Conservation (phyloP, 306 rosid species). For the Luffa acutangula region DNA sequence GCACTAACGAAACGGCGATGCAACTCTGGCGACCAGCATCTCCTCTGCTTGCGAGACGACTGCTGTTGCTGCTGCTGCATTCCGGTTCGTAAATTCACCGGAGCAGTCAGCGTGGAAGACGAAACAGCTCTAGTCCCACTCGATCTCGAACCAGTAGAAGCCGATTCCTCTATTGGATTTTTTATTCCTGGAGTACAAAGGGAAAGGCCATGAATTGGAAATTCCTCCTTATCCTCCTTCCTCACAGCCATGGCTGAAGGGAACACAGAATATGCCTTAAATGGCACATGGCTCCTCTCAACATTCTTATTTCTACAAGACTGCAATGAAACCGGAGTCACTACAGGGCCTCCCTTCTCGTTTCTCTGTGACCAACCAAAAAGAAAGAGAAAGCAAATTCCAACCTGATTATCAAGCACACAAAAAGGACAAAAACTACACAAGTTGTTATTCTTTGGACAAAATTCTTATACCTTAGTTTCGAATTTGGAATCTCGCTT, state of each 20-base stretch:
- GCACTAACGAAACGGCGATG: conserved; percentile 79
- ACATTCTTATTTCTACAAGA: conserved; percentile 36
- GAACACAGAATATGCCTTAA: conserved; percentile 38
- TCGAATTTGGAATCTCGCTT: conserved; percentile 26
- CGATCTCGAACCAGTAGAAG: conserved; percentile 47
- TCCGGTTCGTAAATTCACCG: conserved; percentile 25
- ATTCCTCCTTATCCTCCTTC: conserved; percentile 64
- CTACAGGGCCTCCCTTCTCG: conserved; percentile 31
- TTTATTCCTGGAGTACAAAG: conserved; percentile 51
- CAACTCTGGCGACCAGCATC: conserved; percentile 96
- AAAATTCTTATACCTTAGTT: conserved; percentile 38
- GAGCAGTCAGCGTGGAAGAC: conserved; percentile 35
- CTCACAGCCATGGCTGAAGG: conserved; percentile 23
- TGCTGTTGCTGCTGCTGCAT: conserved; percentile 39
- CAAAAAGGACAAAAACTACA: neutral
- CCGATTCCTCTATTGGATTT: conserved; percentile 53
- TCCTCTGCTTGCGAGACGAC: conserved; percentile 67
- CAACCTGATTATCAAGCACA: neutral
- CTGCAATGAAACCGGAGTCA: conserved; percentile 38
- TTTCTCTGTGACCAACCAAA: conserved; percentile 31
- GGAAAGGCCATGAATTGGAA: conserved; percentile 47
- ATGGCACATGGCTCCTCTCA: conserved; percentile 46
- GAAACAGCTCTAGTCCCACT: conserved; percentile 46
- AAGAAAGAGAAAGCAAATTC: neutral
- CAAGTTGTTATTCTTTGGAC: neutral